These are phyloP conservation scores for Cryptococcus floricola DNA, from an alignment of 1,284 basidiomycete species.

Conservation along the genomic window DNA sequence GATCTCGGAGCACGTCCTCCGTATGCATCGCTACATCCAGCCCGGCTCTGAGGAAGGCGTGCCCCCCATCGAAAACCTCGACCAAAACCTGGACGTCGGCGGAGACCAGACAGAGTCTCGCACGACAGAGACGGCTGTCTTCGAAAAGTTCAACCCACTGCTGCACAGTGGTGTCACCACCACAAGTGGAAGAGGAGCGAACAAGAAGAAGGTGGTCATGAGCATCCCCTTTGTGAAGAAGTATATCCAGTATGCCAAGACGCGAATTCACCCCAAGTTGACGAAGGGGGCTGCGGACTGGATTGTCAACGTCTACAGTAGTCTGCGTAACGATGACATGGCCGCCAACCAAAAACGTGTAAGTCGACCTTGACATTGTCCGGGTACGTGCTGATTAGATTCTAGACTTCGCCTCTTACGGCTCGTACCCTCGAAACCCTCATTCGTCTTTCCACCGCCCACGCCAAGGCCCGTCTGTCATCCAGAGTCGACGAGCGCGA, in stretches of 20 bases:
- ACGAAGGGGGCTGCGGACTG: slow-evolving; percentile 92
- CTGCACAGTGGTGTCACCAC: slow-evolving; percentile 77
- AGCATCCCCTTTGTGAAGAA: slow-evolving; percentile 96
- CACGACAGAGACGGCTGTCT: slow-evolving; percentile 67
- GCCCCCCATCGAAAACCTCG: slow-evolving; percentile 80
- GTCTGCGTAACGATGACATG: slow-evolving; percentile 85
- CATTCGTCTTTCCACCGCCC: slow-evolving; percentile 95
- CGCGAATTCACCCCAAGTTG: slow-evolving; percentile 73
- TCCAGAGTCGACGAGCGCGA: slow-evolving; percentile 78
- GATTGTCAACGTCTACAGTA: slow-evolving; percentile 90
- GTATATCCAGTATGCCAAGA: slow-evolving; percentile 97
- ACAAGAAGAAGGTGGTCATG: slow-evolving; percentile 75
- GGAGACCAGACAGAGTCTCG: slow-evolving; percentile 57
- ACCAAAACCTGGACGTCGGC: slow-evolving; percentile 83
- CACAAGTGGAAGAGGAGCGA: slow-evolving; percentile 57
- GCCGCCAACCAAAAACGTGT: slow-evolving; percentile 88
- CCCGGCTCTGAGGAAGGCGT: slow-evolving; percentile 89
- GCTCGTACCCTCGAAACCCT: slow-evolving; percentile 98
- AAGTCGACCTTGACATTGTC: slow-evolving; percentile 22
- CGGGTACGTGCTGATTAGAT: slow-evolving; percentile 8
- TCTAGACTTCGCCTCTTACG: slow-evolving; percentile 89
- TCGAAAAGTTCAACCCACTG: slow-evolving; percentile 95
- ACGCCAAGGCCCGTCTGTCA: slow-evolving; percentile 92
- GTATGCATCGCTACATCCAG: slow-evolving; percentile 95
- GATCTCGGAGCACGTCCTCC: slow-evolving; percentile 96